A percentile compares a stretch with the other conserved stretches of the same genome.
phyloP scores from a whole-genome alignment of 768 basidiomycete species.

The Artomyces pyxidatus region DNA sequence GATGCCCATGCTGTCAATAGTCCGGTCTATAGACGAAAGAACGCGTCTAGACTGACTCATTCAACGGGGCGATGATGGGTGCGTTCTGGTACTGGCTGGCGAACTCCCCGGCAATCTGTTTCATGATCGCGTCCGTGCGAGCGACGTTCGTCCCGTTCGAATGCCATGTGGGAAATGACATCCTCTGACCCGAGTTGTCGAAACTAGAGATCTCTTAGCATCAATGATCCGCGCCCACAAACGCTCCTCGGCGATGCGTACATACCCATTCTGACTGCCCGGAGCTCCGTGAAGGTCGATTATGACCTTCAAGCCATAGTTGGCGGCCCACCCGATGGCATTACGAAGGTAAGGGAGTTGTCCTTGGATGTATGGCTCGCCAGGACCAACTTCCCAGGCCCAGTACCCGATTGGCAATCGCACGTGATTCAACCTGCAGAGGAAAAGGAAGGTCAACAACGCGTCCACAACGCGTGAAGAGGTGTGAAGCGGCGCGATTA shows the following conservation, averaged over 20 bases:
- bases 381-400: constrained; percentile 74
- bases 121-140: constrained; percentile 60
- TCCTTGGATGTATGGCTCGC: constrained; percentile 74
- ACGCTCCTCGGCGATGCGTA: constrained; percentile 3
- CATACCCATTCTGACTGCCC: constrained; percentile 77
- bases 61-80: constrained; percentile 64
- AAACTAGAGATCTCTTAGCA: constrained; percentile 37
- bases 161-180: constrained; percentile 63
- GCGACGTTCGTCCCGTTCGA: constrained; percentile 54
- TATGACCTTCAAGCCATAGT: constrained; percentile 70
- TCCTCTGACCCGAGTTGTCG: constrained; percentile 72
- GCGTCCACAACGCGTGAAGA: constrained; percentile 6
- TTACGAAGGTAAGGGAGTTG: constrained; percentile 62
- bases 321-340: constrained; percentile 63
- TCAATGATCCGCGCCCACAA: background rate
- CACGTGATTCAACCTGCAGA: constrained; percentile 68
- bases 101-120: constrained; percentile 53
- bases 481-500: constrained; percentile 13
- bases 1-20: no score
- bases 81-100: constrained; percentile 46
- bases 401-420: constrained; percentile 85
- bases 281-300: constrained; percentile 68
- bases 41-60: constrained; percentile 45
- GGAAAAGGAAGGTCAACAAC: constrained; percentile 7
- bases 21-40: background rate